Base-by-base conservation (phyloP, 257 asterid species). In the Ilex asprella region DNA sequence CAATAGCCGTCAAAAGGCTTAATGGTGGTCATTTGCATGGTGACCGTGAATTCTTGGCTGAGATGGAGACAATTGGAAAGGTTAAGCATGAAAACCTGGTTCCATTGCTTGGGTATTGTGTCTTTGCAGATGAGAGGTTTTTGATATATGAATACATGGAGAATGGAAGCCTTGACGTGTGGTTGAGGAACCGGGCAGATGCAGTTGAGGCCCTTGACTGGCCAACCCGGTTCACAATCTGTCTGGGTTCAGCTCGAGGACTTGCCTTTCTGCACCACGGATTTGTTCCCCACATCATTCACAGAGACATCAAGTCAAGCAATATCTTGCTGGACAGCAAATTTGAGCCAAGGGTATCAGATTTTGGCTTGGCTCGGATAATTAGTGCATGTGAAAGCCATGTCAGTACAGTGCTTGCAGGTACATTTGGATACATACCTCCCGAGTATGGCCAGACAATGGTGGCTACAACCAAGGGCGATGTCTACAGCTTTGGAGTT, bases 301-400 rank as follows among this genome's bases (percentile, higher is more conserved):
- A 89, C 70, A 70, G 97, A 31, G 97, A 89, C 70, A 82, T 89
- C 61, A 89, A 89, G 73, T 84, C 95, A 2, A 82, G 95, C 77
- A 88, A 88, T 58, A 86, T 88, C 67, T 66, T 88, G 30, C 31
- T 89, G 67, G 89, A 82, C 67, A 49, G 53, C 7, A 73, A 81
- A 14, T 81, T 89, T 32, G 83, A 84, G 31, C 76, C 97, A 0
- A 68, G 87, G 13, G 91, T 89, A 10, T 82, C 95, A 0, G 97
- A 89, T 73, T 89, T 89, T 30, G 97, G 97, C 31, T 75, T 89
- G 55, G 95, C 97, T 2, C 70, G 97, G 68, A 79, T 86, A 43
- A 86, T 89, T 50, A 86, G 97, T 55, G 95, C 91, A 5, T 80
- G 89, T 13, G 97, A 89, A 79, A 84, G 79, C 55, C 97, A 86